Conservation (phyloP, 345 rosid genomes). For the Eucalyptus sp. region DNA sequence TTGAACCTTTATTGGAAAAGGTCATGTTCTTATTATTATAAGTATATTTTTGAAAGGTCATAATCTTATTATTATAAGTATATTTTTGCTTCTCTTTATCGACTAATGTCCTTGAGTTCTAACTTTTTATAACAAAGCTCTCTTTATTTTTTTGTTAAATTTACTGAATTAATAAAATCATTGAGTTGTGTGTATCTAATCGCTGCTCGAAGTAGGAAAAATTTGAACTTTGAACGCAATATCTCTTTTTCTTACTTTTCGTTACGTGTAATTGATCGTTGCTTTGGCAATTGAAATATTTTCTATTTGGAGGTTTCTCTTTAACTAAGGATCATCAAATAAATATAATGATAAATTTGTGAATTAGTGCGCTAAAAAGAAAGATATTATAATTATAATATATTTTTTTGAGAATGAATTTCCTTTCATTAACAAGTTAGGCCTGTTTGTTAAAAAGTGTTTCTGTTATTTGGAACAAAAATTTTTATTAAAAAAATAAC, state of each 20-base stretch:
- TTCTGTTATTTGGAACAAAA: fast-evolving
- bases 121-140: neutral
- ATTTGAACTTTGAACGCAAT: fast-evolving
- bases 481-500: too few species aligned
- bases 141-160: neutral
- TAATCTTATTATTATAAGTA: neutral
- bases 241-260: neutral
- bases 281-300: neutral
- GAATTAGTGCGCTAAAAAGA: neutral
- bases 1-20: neutral
- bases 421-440: neutral
- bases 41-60: neutral
- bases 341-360: neutral
- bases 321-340: neutral
- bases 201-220: fast-evolving
- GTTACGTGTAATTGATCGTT: fast-evolving
- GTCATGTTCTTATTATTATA: neutral
- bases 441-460: fast-evolving
- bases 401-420: neutral
- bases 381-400: neutral
- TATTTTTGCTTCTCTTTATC: neutral
- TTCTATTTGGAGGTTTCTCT: neutral
- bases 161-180: neutral
- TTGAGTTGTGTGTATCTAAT: fast-evolving
- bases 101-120: neutral